phyloP scores from a whole-genome alignment of 169 alveolate genomes.

The Cryptosporidium tyzzeri region DNA sequence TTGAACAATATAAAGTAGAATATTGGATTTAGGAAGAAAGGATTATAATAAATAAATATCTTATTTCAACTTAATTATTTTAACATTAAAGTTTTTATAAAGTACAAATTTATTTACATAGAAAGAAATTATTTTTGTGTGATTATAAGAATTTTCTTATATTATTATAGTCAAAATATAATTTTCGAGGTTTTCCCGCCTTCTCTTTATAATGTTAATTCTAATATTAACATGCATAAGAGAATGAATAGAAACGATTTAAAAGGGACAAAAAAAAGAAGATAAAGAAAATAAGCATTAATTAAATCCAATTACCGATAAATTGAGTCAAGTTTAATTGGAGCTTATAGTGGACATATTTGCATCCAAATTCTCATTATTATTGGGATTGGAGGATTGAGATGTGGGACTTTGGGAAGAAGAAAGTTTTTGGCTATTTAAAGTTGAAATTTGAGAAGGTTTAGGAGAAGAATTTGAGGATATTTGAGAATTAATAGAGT shows the following conservation, averaged over 20 bases:
- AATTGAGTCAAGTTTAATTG: neutral
- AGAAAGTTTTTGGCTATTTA: neutral
- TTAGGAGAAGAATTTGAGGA: neutral
- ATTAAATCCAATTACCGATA: neutral
- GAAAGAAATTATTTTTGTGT: neutral
- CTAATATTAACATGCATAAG: too few species aligned
- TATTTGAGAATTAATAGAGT: neutral
- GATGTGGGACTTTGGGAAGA: slow-evolving; percentile 12
- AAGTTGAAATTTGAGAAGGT: neutral
- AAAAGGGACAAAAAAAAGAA: neutral
- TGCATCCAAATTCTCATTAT: neutral
- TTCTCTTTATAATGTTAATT: too few species aligned
- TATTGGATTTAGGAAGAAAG: too few species aligned
- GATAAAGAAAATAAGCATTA: neutral
- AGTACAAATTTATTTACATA: too few species aligned
- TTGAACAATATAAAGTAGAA: neutral
- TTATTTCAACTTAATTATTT: too few species aligned
- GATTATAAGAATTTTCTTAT: too few species aligned
- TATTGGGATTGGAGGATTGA: neutral
- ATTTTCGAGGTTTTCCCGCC: too few species aligned
- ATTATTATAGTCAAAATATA: too few species aligned
- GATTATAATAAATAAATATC: too few species aligned
- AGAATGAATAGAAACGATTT: neutral
- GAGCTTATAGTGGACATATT: neutral
- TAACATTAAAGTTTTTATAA: too few species aligned